Percentiles rank a stretch among this genome's conserved stretches.
These are phyloP conservation scores for Ceratocystis huliohia DNA, from an alignment of 2,329 filamentous ascomycete species.

Conservation along the genomic window DNA sequence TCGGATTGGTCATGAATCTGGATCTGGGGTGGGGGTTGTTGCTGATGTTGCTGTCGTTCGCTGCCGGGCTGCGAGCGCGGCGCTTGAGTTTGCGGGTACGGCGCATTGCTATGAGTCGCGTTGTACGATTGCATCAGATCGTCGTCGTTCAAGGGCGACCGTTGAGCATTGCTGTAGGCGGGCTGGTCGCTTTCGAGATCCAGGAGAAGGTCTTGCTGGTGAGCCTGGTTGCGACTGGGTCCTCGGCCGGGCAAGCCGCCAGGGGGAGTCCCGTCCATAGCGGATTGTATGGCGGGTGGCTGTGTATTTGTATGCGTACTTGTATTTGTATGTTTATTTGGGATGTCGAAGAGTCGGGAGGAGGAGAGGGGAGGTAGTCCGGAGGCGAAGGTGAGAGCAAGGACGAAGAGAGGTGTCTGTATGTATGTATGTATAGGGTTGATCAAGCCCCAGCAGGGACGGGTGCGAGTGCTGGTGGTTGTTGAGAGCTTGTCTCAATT, in stretches of 20 bases:
- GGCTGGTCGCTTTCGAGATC: slow-evolving; percentile 61
- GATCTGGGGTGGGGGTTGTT: slow-evolving; percentile 18
- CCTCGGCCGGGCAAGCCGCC: slow-evolving; percentile 36
- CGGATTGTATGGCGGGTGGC: neutral
- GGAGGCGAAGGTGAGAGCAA: no score
- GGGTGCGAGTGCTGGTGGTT: neutral
- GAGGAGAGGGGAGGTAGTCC: slow-evolving; percentile 18
- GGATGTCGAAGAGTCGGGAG: slow-evolving; percentile 17
- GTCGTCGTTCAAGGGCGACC: slow-evolving; percentile 68
- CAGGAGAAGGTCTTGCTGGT: slow-evolving; percentile 51
- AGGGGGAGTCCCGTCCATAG: slow-evolving; percentile 48
- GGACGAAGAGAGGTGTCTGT: no score
- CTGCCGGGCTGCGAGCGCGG: slow-evolving; percentile 7
- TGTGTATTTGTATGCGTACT: neutral
- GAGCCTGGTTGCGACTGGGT: slow-evolving; percentile 28
- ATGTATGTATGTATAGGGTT: no score
- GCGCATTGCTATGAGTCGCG: slow-evolving; percentile 30
- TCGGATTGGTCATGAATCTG: slow-evolving; percentile 26
- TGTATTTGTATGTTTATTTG: no score
- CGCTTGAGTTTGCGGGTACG: slow-evolving; percentile 1
- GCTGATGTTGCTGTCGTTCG: neutral
- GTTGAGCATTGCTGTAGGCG: slow-evolving; percentile 61
- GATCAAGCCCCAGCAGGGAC: neutral
- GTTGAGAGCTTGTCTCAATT: neutral
- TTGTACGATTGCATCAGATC: slow-evolving; percentile 59